phyloP scores from a whole-genome alignment of 257 asterid genomes.

The Solanum dulcamara region DNA sequence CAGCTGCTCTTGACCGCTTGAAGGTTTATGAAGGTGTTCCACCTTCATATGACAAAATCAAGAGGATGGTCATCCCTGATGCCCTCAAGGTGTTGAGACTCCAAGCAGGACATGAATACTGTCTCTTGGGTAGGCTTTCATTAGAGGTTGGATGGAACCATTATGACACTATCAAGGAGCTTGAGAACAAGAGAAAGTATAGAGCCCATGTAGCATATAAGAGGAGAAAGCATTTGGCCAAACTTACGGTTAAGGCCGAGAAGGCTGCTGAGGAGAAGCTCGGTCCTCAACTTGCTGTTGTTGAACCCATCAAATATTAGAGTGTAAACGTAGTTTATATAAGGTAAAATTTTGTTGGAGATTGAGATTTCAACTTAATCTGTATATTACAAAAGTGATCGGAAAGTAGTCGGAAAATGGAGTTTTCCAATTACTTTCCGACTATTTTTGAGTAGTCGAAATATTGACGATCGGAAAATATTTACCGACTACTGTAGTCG shows the following conservation, averaged over 20 bases:
- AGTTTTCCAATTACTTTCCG: too few relatives aligned
- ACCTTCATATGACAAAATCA: conserved; percentile 68
- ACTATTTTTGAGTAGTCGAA: too few relatives aligned
- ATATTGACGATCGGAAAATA: too few relatives aligned
- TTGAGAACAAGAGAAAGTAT: conserved; percentile 90
- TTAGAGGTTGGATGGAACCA: conserved; percentile 95
- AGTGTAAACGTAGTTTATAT: neutral
- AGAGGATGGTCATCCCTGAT: conserved; percentile 85
- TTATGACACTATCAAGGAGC: conserved; percentile 74
- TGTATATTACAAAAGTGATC: too few relatives aligned
- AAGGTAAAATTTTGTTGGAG: conserved; percentile 16
- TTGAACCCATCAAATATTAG: conserved; percentile 61
- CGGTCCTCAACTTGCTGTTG: conserved; percentile 64
- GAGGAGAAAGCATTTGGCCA: conserved; percentile 75
- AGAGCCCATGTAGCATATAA: conserved; percentile 59
- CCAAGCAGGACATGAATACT: conserved; percentile 76
- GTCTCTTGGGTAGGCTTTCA: conserved; percentile 75
- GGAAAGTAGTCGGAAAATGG: too few relatives aligned
- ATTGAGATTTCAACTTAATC: conserved; percentile 4
- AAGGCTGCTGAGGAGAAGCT: conserved; percentile 69
- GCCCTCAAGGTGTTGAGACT: conserved; percentile 90
- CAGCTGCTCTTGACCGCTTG: conserved; percentile 79
- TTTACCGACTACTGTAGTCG: too few relatives aligned
- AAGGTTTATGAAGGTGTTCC: conserved; percentile 78
- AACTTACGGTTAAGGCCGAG: conserved; percentile 64